A percentile compares a stretch with the other conserved stretches of the same genome.
These are phyloP conservation scores for Pyrenochaeta sp. DNA, from an alignment of 2,329 filamentous ascomycete species.

Conservation along the genomic window DNA sequence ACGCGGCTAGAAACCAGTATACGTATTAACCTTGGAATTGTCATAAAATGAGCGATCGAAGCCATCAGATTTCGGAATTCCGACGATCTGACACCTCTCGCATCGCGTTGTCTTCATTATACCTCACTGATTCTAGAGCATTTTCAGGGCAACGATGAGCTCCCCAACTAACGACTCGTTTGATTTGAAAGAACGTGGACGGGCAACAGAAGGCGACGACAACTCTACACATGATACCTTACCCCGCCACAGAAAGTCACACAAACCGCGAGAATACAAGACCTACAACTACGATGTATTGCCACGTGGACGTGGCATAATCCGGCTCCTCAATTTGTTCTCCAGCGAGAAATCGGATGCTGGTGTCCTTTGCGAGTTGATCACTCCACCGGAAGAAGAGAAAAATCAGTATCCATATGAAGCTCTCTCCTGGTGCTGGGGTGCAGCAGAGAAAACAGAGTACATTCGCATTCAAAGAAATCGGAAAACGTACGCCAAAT, in stretches of 20 bases:
- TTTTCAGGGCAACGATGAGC: background rate
- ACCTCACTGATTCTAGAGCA: background rate
- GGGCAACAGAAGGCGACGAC: background rate
- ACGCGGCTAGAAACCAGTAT: background rate
- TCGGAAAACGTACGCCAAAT: conserved; percentile 1
- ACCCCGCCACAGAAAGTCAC: background rate
- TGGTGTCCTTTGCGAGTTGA: conserved; percentile 20
- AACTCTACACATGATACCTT: background rate
- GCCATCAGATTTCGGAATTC: background rate
- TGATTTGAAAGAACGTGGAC: background rate
- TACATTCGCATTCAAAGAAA: conserved; percentile 8
- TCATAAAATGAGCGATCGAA: background rate
- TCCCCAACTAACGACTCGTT: background rate
- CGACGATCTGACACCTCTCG: background rate
- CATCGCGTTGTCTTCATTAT: background rate
- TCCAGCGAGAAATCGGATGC: conserved; percentile 17
- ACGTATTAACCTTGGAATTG: background rate
- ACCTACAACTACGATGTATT: conserved; percentile 11
- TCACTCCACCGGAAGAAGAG: conserved; percentile 1
- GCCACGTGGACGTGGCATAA: conserved; percentile 6
- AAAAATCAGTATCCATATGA: conserved; percentile 15
- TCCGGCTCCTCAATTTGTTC: conserved; percentile 21
- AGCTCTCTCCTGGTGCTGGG: conserved; percentile 31
- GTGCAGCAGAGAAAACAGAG: background rate
- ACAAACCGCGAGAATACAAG: conserved; percentile 12